Conservation (phyloP, 768 basidiomycete genomes). For the Mycena leptocephala region DNA sequence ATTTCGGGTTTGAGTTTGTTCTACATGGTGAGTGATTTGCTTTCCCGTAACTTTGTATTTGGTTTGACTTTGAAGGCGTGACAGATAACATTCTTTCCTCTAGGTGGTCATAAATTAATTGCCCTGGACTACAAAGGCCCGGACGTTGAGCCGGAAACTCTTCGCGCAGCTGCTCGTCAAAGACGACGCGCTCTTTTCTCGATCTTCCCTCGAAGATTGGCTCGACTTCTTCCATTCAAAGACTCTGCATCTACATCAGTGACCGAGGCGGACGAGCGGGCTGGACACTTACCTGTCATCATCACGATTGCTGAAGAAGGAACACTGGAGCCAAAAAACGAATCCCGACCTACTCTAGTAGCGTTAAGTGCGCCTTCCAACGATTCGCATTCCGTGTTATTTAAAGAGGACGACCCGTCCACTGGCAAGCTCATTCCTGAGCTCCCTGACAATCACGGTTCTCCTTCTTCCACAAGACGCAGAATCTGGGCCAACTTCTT, state of each 20-base stretch:
- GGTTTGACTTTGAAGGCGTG: neutral
- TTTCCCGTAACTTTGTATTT: neutral
- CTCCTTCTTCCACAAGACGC: neutral
- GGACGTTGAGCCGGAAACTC: conserved; percentile 71
- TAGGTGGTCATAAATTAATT: conserved; percentile 70
- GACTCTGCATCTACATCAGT: conserved; percentile 6
- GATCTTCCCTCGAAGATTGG: neutral
- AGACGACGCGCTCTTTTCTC: conserved; percentile 50
- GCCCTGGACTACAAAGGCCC: conserved; percentile 77
- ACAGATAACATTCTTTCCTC: conserved; percentile 77
- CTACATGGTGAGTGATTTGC: conserved; percentile 63
- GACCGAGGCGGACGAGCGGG: conserved; percentile 7
- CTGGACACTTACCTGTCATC: neutral
- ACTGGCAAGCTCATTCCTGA: neutral
- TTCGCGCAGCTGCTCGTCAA: conserved; percentile 60
- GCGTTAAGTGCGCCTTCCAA: neutral
- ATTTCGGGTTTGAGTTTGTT: conserved; percentile 75
- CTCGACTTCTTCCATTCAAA: neutral
- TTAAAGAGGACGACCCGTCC: neutral
- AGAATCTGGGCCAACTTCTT: neutral
- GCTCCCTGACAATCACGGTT: neutral
- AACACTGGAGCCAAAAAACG: neutral
- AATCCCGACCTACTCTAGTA: neutral
- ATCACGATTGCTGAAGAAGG: neutral
- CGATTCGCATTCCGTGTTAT: neutral